Base-by-base conservation (phyloP, 768 basidiomycete species). In the Serpula lacrymans region DNA sequence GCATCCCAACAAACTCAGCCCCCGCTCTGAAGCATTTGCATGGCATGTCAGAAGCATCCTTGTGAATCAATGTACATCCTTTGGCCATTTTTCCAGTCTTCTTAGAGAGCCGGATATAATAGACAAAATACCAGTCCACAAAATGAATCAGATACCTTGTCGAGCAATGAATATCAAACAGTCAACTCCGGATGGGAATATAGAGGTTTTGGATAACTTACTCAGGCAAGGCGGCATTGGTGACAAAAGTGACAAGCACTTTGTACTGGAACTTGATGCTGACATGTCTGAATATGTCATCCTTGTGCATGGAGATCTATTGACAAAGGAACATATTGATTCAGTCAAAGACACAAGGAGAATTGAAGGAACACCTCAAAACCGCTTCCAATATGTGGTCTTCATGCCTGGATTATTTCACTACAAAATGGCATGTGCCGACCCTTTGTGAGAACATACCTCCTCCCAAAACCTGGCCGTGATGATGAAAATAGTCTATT, bases 351-450 rank as follows among this genome's bases (percentile, higher is more conserved):
- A 11, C 2, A 37, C 33, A 6, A 41, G 48, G 4, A 16, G 28
- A 2, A 48, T 58, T 18, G 52, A 58, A 30, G 32, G 33, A 5
- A 51, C 47, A 10, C 42, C 50, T 10, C 43, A 42, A 38, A 22
- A 34, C 8, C 42, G 52, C 7, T 35, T 52, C 18, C 52, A 54
- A 36, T 54, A 37, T 47, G 46, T 51, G 6, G 31, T 55, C 6
- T 55, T 45, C 17, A 24, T 58, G 2, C 46, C 50, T 28, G 59
- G 58, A 0, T 37, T 62, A 3, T 64, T 64, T 28, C 59, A 63
- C 30, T 28, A 55, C n/a, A 60, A 62, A 37, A 64, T 64, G 62
- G 62, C 58, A 0, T 48, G 49, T 45, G 53, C 47, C 1, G 51
- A 62, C 24, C 53, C 56, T 12, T 20, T 62, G 4, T 57, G 50